Evolutionary conservation across 768 basidiomycete species (phyloP), one percentile per base, ranked within the genome.

Genomic region (Infundibulicybe gibba): DNA sequence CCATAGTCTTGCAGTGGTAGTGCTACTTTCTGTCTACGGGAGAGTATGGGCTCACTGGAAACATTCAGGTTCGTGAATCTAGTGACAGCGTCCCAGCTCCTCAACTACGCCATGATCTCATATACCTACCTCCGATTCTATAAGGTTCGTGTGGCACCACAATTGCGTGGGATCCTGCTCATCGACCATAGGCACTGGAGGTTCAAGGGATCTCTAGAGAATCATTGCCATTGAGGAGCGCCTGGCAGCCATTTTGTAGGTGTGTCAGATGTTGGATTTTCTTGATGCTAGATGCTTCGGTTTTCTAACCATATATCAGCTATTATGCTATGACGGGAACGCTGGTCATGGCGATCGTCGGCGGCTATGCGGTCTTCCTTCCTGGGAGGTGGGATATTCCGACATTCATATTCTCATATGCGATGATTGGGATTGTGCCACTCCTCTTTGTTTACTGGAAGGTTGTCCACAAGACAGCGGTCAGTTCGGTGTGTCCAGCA

Each of bases 201-300:
- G 64, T 49, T 8, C 77, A 77, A 54, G 69, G 70, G 0, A 72
- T 79, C 14, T 58, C 69, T 15, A 64, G 77, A 30, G 70, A 74
- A 20, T 57, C 60, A 1, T 51, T 79, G 33, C 77, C 77, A 1
- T 68, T 75, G 49, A 70, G 64, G 54, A 66, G 67, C 38, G 66
- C 64, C 54, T 77, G 71, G 74, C 77, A 79, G 48, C 77, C 77
- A 4, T 77, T 76, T 52, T 74, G 69, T 62, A 75, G 63, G 74
- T 71, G 54, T 40, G 68, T 44, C 17, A 3, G 40, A 10, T 3
- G 10, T 16, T 39, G n/a, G 13, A 2, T 34, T 16, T 39, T 15
- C 15, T 14, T 6, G n/a, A n/a, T n/a, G n/a, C n/a, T n/a, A n/a
- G n/a, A n/a, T 38, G 10, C 6, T 20, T 20, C 16, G 15, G 17